phyloP scores from a whole-genome alignment of 1,284 basidiomycete genomes.

The Trichosporon ovoides region DNA sequence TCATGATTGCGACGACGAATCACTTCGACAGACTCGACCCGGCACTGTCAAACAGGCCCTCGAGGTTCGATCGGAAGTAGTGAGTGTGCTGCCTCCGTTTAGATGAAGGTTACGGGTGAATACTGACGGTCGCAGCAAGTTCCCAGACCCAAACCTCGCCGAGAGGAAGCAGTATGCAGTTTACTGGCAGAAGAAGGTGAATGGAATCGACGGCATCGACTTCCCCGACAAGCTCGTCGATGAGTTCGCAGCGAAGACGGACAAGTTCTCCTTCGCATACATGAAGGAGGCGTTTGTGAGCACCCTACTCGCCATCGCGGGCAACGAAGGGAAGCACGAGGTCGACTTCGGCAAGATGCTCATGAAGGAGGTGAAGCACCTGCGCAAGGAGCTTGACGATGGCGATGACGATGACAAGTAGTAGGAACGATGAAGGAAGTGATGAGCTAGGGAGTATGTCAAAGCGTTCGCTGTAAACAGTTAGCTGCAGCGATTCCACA shows the following conservation, averaged over 20 bases:
- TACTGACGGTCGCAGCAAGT: constrained; percentile 32
- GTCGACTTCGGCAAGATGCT: constrained; percentile 53
- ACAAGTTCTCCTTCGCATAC: constrained; percentile 71
- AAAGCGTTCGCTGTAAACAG: no score
- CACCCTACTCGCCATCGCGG: constrained; percentile 32
- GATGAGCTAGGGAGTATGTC: no score
- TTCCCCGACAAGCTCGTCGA: constrained; percentile 62
- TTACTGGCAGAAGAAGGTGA: constrained; percentile 72
- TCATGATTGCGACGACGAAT: constrained; percentile 75
- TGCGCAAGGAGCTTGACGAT: constrained; percentile 41
- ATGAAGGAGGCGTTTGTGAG: constrained; percentile 67
- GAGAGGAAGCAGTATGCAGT: constrained; percentile 62
- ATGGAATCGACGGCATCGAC: constrained; percentile 56
- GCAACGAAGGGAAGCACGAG: constrained; percentile 19
- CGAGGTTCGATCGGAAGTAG: constrained; percentile 80
- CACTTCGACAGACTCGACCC: constrained; percentile 72
- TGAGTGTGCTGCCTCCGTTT: constrained; percentile 46
- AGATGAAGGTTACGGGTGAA: no score
- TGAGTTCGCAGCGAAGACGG: constrained; percentile 58
- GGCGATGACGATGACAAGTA: not conserved
- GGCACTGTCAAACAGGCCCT: constrained; percentile 67
- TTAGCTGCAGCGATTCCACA: no score
- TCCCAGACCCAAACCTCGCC: constrained; percentile 57
- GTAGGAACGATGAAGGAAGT: not conserved
- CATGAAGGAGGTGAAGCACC: constrained; percentile 57